Evolutionary conservation across 2,329 filamentous ascomycete genomes (phyloP).

Genomic region (Leptoxyphium fumago): DNA sequence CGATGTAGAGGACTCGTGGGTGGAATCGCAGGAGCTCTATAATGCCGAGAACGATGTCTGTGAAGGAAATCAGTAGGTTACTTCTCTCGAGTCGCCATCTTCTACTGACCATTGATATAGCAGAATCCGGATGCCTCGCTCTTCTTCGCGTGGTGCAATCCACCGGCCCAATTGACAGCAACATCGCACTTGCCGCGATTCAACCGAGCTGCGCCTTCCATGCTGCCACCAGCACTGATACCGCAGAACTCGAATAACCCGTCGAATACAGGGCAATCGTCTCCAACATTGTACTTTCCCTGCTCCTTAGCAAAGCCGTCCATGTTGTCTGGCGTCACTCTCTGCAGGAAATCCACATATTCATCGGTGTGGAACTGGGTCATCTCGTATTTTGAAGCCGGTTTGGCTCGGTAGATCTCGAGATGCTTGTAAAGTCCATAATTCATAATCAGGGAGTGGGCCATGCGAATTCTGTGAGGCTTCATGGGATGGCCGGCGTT

Average conservation of each 20-base stretch:
- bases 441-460: slow-evolving; percentile 52
- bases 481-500: slow-evolving; percentile 59
- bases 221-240: slow-evolving; percentile 54
- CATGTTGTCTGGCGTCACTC: slow-evolving; percentile 98
- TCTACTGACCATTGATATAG: slow-evolving; percentile 30
- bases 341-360: slow-evolving; percentile 58
- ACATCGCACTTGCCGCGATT: slow-evolving; percentile 56
- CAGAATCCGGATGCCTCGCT: slow-evolving; percentile 33
- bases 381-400: slow-evolving; percentile 53
- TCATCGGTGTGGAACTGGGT: slow-evolving; percentile 61
- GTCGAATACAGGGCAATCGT: slow-evolving; percentile 50
- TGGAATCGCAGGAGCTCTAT: slow-evolving; percentile 50
- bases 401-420: slow-evolving; percentile 44
- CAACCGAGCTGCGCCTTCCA: slow-evolving; percentile 55
- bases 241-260: slow-evolving; percentile 57
- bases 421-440: slow-evolving; percentile 60
- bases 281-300: slow-evolving; percentile 57
- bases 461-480: slow-evolving; percentile 53
- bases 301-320: slow-evolving; percentile 84
- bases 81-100: neutral
- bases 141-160: slow-evolving; percentile 35
- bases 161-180: slow-evolving; percentile 39
- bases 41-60: slow-evolving; percentile 52
- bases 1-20: slow-evolving; percentile 50
- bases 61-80: neutral